Evolutionary conservation across 306 rosid genomes (phyloP).

Genomic region (Prunus campanulata): DNA sequence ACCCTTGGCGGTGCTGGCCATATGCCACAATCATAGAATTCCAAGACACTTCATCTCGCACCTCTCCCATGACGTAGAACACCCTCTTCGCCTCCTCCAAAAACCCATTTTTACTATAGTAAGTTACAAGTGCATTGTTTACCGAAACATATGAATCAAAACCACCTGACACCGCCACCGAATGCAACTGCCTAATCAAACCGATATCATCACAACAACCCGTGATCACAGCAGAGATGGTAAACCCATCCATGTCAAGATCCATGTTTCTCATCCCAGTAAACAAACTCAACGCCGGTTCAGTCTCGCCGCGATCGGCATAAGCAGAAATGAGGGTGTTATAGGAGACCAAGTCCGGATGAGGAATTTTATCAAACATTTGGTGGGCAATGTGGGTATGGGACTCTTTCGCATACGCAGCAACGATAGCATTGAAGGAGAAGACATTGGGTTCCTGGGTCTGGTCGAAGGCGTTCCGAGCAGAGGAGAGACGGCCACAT

Average conservation of each 20-base stretch:
- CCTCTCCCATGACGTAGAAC: conserved; percentile 47
- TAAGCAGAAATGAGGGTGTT: conserved; percentile 66
- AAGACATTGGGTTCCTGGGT: conserved; percentile 43
- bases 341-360: conserved; percentile 51
- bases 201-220: conserved; percentile 36
- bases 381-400: conserved; percentile 29
- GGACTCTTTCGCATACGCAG: conserved; percentile 31
- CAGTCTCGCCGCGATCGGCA: conserved; percentile 47
- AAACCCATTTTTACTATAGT: conserved; percentile 51
- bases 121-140: conserved; percentile 49
- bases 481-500: conserved; percentile 36
- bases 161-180: conserved; percentile 41
- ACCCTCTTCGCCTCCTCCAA: conserved; percentile 40
- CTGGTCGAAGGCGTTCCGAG: conserved; percentile 30
- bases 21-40: conserved; percentile 67
- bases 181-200: conserved; percentile 54
- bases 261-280: conserved; percentile 37
- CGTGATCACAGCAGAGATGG: conserved; percentile 49
- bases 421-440: conserved; percentile 44
- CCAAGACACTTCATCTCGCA: conserved; percentile 79
- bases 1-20: conserved; percentile 67
- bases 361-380: conserved; percentile 39
- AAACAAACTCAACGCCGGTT: conserved; percentile 42
- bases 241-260: conserved; percentile 59
- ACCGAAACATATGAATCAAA: conserved; percentile 61